Conservation (phyloP, 2,329 filamentous ascomycete species). For the Atkinsonella texensis region DNA sequence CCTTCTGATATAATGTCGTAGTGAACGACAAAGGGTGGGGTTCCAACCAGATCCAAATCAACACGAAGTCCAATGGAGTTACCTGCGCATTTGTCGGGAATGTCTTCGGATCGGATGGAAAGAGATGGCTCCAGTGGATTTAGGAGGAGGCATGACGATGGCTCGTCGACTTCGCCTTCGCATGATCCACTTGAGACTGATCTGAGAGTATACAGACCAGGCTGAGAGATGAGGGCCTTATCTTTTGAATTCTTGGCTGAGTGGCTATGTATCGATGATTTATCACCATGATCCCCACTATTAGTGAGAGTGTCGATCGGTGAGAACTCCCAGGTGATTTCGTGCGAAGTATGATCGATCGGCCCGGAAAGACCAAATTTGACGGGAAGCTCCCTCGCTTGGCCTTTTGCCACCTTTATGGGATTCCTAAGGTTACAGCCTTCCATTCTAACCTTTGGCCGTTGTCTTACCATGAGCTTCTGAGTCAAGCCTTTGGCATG, state of each 20-base stretch:
- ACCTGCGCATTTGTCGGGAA: conserved; percentile 89
- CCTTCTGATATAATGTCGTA: conserved; percentile 62
- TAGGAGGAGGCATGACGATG: conserved; percentile 81
- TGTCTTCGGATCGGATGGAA: conserved; percentile 61
- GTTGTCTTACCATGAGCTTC: conserved; percentile 73
- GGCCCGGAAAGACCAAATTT: conserved; percentile 52
- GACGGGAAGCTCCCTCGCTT: conserved; percentile 56
- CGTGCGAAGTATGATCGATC: conserved; percentile 51
- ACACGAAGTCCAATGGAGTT: conserved; percentile 86
- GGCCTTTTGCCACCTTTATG: conserved; percentile 70
- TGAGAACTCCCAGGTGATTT: conserved; percentile 71
- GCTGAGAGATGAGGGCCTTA: conserved; percentile 55
- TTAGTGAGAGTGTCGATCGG: conserved; percentile 57
- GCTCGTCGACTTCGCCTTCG: conserved; percentile 79
- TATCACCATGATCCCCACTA: conserved; percentile 55
- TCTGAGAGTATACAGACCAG: conserved; percentile 78
- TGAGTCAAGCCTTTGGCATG: conserved; percentile 57
- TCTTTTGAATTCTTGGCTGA: conserved; percentile 50
- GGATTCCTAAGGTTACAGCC: conserved; percentile 72
- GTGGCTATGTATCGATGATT: conserved; percentile 44
- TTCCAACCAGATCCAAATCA: conserved; percentile 80
- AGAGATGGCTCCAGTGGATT: conserved; percentile 84
- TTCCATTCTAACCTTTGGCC: conserved; percentile 59
- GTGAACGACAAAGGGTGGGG: conserved; percentile 74
- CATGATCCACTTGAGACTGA: conserved; percentile 73